phyloP scores from a whole-genome alignment of 2,329 filamentous ascomycete species.

The Pseudocercospora crystallina region DNA sequence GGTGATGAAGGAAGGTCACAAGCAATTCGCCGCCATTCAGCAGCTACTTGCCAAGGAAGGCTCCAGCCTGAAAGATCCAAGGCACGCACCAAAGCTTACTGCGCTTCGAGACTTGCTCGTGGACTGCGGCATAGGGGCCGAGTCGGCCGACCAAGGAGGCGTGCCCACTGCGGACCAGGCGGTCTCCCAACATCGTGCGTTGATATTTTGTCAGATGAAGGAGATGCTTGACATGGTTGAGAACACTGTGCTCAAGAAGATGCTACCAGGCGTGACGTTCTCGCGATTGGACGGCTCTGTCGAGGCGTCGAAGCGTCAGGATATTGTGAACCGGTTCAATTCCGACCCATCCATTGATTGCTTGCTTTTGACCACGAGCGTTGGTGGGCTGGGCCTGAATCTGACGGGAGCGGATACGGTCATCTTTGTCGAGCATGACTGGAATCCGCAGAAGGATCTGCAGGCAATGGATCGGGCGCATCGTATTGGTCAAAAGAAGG shows the following conservation, averaged over 20 bases:
- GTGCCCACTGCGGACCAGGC: slow-evolving; percentile 67
- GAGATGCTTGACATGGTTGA: slow-evolving; percentile 99
- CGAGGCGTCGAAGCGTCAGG: slow-evolving; percentile 88
- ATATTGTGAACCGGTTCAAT: slow-evolving; percentile 99
- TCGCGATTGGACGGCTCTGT: slow-evolving; percentile 92
- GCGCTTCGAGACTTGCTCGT: slow-evolving; percentile 89
- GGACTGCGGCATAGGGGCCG: slow-evolving; percentile 93
- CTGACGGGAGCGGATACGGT: slow-evolving; percentile 96
- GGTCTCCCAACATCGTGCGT: slow-evolving; percentile 90
- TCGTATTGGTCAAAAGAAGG: slow-evolving; percentile 98
- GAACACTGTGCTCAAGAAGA: slow-evolving; percentile 81
- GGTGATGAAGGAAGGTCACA: slow-evolving; percentile 92
- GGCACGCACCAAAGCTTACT: slow-evolving; percentile 87
- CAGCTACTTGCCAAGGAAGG: slow-evolving; percentile 74
- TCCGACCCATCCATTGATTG: slow-evolving; percentile 96
- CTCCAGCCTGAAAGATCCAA: slow-evolving; percentile 78
- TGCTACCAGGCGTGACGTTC: slow-evolving; percentile 90
- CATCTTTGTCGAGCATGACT: slow-evolving; percentile 99
- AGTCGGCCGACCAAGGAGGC: slow-evolving; percentile 42
- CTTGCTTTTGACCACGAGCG: slow-evolving; percentile 87
- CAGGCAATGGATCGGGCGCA: slow-evolving; percentile 99
- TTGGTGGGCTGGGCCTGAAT: slow-evolving; percentile 91
- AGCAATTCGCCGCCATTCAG: slow-evolving; percentile 85
- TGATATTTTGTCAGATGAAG: slow-evolving; percentile 99
- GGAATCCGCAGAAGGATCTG: slow-evolving; percentile 98